Base-by-base conservation (phyloP, 2,329 filamentous ascomycete genomes). In the Botrytis porri region DNA sequence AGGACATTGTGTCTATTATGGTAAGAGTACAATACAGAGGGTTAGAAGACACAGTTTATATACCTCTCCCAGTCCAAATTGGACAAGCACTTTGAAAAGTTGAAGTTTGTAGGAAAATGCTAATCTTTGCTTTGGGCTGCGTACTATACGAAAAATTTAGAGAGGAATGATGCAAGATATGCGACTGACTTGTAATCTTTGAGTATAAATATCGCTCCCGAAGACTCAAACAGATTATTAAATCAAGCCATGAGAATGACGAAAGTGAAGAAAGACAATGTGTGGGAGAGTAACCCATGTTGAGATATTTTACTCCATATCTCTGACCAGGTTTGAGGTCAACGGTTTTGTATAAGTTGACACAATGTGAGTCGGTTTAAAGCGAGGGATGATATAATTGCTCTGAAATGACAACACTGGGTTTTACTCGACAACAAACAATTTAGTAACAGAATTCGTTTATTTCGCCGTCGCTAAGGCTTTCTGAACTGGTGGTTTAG, bases 281-380 rank as follows among this genome's bases (percentile, higher is more conserved):
- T 29, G 48, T 6, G 6, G 14, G 4, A 54, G 51, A 54, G 3
- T 29, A 29, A 16, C 16, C 0, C 5, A 54, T 29, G n/a, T 18
- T 3, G 6, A 54, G 51, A 29, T 54, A 3, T 54, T 8, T 54
- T 29, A 18, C 51, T 29, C 14, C 12, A 54, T 29, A 54, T 1
- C 5, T 54, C 51, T 8, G 4, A 1, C 16, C n/a, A 29, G n/a
- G 14, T 16, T 9, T 5, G 2, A 54, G 51, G 14, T 29, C 12
- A 54, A n/a, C 1, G 0, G 5, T n/a, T 0, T 8, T 16, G 5
- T 16, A 3, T 3, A 8, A 29, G 3, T 29, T 7, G 7, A 1
- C 14, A n/a, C 2, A 1, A 3, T 0, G 3, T 16, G 48, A 16
- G 16, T 1, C 9, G 3, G 0, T 7, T n/a, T 0, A n/a, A n/a